Evolutionary conservation across 176 grass and related monocot species (phyloP), one percentile per base, ranked within the genome.

Genomic region (Carex scoparia): DNA sequence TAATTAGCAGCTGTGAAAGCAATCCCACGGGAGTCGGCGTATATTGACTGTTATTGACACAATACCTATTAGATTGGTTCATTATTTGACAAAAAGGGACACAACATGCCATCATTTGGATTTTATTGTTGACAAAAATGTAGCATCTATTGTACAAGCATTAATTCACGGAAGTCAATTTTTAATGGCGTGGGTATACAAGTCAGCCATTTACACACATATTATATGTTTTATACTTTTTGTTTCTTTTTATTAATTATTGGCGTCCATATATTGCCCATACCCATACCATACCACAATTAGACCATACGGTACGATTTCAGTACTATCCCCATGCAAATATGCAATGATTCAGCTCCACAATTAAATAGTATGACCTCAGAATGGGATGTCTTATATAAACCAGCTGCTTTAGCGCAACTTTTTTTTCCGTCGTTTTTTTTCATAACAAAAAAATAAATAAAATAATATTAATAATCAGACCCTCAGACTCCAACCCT

Each of bases 61-160:
- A 12, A 81, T 65, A 65, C 30, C 18, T 40, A 37, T 65, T 68
- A 4, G 64, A 46, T 62, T 44, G 69, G 58, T 28, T 67, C 16
- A 51, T 49, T 69, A 1, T 55, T 83, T 83, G 62, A 83, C 62
- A 83, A 83, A 65, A 66, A 15, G 62, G 81, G 19, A 16, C 62
- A 83, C 38, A 83, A 68, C 62, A 62, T 76, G 46, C 10, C 23
- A 69, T 1, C 61, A 54, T 33, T 83, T 10, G 30, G 27, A 83
- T 69, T 69, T 66, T 66, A 5, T 58, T 57, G 51, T 15, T 79
- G 53, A 57, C 27, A 58, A 35, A 54, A 79, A 72, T 7, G 51
- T 35, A 58, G 49, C 53, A 79, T 35, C 53, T 33, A 79, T 12
- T 58, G 48, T 79, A 56, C 23, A 32, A 16, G 12, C 12, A 56